Evolutionary conservation across 768 basidiomycete species (phyloP).

Genomic region (Roridomyces roridus): DNA sequence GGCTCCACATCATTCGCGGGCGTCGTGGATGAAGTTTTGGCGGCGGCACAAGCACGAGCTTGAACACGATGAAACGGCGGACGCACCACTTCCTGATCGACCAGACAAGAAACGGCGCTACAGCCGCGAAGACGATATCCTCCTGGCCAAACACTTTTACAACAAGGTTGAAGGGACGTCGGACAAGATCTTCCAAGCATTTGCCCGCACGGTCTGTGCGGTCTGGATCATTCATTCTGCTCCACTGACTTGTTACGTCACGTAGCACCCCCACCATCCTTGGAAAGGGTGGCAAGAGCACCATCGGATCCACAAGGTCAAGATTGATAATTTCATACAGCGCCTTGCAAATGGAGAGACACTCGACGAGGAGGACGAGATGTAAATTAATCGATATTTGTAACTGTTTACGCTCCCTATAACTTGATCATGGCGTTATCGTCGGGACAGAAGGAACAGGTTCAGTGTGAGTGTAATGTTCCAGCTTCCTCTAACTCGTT

Average conservation of each 20-base stretch:
- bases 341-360: constrained; percentile 63
- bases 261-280: constrained; percentile 84
- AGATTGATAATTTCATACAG: constrained; percentile 82
- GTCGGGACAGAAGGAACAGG: constrained; percentile 11
- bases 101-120: constrained; percentile 92
- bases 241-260: constrained; percentile 3
- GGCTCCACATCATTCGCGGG: constrained; percentile 90
- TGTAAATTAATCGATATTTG: constrained; percentile 2
- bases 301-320: constrained; percentile 85
- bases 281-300: constrained; percentile 97
- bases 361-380: constrained; percentile 37
- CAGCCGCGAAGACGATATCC: constrained; percentile 77
- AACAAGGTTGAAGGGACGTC: constrained; percentile 80
- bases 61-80: constrained; percentile 59
- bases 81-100: constrained; percentile 74
- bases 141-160: constrained; percentile 78
- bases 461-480: neutral
- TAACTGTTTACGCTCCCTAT: neutral
- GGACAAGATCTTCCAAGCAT: constrained; percentile 84
- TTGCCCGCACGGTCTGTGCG: constrained; percentile 74
- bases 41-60: constrained; percentile 87
- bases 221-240: constrained; percentile 14
- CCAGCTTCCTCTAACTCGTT: neutral
- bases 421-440: constrained; percentile 2
- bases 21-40: constrained; percentile 96